Evolutionary conservation across 805 yeast genomes (phyloP).

Genomic region (Geotrichum ghanense): DNA sequence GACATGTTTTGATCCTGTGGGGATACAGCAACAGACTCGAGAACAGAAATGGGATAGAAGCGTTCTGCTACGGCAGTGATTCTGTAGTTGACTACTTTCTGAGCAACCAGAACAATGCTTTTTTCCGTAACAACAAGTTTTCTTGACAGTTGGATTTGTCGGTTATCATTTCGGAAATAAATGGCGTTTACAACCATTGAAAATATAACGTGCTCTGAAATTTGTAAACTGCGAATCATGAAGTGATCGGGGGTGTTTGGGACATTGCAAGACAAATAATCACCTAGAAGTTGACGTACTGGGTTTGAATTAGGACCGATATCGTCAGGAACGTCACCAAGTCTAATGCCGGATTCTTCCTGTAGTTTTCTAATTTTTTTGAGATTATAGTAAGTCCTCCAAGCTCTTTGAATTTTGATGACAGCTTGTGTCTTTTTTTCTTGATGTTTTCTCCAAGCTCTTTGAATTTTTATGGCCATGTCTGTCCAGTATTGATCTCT

Average conservation of each 20-base stretch:
- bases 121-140: constrained; percentile 57
- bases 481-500: constrained; percentile 96
- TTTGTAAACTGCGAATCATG: constrained; percentile 55
- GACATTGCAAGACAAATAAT: constrained; percentile 77
- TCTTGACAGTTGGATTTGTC: constrained; percentile 67
- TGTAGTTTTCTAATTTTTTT: constrained; percentile 75
- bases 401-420: constrained; percentile 62
- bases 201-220: constrained; percentile 58
- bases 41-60: constrained; percentile 44
- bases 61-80: constrained; percentile 51
- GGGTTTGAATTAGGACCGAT: constrained; percentile 81
- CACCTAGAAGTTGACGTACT: constrained; percentile 86
- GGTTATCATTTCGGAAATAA: constrained; percentile 81
- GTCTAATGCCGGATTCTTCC: constrained; percentile 64
- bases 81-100: constrained; percentile 53
- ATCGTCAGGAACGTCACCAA: constrained; percentile 75
- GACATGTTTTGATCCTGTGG: constrained; percentile 93
- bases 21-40: constrained; percentile 57
- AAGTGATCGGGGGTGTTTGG: constrained; percentile 66
- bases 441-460: constrained; percentile 85
- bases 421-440: constrained; percentile 83
- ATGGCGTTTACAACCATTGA: constrained; percentile 75
- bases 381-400: constrained; percentile 72
- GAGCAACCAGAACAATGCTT: constrained; percentile 59
- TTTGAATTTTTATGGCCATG: constrained; percentile 95